Percentiles rank a stretch among this genome's conserved stretches.
Conservation (phyloP, 768 basidiomycete genomes). For the Trametes meyenii region DNA sequence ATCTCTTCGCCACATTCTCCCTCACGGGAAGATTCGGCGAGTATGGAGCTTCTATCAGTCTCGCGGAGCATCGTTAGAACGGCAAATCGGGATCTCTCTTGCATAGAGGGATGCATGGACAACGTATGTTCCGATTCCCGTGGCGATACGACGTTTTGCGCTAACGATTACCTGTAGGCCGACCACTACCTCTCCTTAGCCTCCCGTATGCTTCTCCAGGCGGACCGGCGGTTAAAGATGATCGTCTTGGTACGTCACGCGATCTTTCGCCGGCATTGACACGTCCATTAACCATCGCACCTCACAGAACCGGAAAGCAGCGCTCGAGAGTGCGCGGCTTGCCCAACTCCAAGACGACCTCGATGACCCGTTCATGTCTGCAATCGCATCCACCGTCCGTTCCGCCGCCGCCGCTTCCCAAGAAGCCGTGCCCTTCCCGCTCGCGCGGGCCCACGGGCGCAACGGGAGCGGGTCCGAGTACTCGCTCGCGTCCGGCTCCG, state of each 20-base stretch:
- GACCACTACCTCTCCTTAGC: slow-evolving; percentile 58
- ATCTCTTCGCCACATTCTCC: neutral
- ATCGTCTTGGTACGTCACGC: slow-evolving; percentile 52
- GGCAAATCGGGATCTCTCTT: slow-evolving; percentile 57
- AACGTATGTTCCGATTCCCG: slow-evolving; percentile 43
- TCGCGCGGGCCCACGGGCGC: slow-evolving; percentile 5
- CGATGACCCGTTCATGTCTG: slow-evolving; percentile 21
- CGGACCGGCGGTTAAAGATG: slow-evolving; percentile 57
- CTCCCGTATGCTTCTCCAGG: slow-evolving; percentile 57
- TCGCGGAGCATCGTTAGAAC: slow-evolving; percentile 46
- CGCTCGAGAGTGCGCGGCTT: slow-evolving; percentile 17
- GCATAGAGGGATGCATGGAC: slow-evolving; percentile 55
- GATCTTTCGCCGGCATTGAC: neutral
- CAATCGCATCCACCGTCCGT: slow-evolving; percentile 16
- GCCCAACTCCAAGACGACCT: slow-evolving; percentile 6
- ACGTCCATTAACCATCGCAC: neutral
- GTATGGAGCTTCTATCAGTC: neutral
- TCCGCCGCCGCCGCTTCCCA: neutral
- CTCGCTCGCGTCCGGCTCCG: slow-evolving; percentile 1
- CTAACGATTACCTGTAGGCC: slow-evolving; percentile 40
- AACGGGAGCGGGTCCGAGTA: slow-evolving; percentile 18
- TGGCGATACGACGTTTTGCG: neutral
- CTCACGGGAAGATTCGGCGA: neutral
- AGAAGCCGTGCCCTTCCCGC: slow-evolving; percentile 13
- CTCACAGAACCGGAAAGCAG: slow-evolving; percentile 10